Base-by-base conservation (phyloP, 1,139 yeast species). In the Martiniozyma asiatica region DNA sequence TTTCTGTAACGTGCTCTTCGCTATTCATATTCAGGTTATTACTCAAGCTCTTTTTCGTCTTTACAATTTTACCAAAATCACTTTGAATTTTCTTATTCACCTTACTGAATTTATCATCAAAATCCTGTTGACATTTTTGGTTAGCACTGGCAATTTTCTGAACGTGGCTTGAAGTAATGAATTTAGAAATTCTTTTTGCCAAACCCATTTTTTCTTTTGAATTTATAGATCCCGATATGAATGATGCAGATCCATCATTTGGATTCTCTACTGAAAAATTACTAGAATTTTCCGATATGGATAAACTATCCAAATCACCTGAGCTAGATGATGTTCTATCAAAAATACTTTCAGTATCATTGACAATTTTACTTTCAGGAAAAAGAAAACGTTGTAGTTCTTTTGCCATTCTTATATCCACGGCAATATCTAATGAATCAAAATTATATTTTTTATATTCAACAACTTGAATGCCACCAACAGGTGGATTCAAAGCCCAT, bases 401-500 rank as follows among this genome's bases (percentile, higher is more conserved):
- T 35, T 68, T 69, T 2, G 85, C 77, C 1, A 87, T 69, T 4
- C 58, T 56, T 45, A 75, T 74, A 43, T 85, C 95, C 42, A 85
- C 56, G 45, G 79, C 84, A 20, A 85, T 57, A 40, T 72, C 68
- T 32, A 84, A 49, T 1, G 96, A 94, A 39, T 70, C 72, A 22
- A 81, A 49, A 4, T 57, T 43, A 26, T 70, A 58, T 10, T 58
- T 55, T 36, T 72, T 59, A 26, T 65, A 58, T 15, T 65, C 68
- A 43, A 85, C 56, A 19, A 82, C 72, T 0, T 76, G 65, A 28
- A 85, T 85, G 3, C 96, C 96, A 5, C 95, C 96, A 33, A 85
- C 80, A 0, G 93, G 82, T 23, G 71, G 75, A 27, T 78, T 59
- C 66, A 77, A 63, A 7, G 69, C 65, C 96, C 96, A 85, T 11